These are phyloP conservation scores for Luffa acutangula DNA, from an alignment of 306 rosid species.

Conservation along the genomic window DNA sequence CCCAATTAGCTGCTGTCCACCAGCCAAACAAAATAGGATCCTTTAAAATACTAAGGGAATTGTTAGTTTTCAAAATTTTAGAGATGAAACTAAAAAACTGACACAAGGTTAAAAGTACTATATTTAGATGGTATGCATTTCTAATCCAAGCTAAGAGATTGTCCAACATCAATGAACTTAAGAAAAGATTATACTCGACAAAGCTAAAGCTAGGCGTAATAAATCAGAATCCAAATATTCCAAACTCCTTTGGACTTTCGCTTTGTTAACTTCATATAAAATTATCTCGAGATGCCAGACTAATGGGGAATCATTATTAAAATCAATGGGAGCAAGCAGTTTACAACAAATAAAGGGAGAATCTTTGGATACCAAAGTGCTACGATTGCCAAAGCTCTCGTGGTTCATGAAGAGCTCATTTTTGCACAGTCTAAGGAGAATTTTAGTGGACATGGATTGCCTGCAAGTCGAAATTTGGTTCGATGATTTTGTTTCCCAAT, in stretches of 20 bases:
- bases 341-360: too few species aligned
- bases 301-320: neutral
- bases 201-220: neutral
- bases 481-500: neutral
- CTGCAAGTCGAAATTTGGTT: neutral
- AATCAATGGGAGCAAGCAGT: too few species aligned
- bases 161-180: neutral
- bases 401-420: neutral
- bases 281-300: neutral
- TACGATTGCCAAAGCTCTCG: neutral
- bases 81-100: neutral
- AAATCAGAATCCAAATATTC: neutral
- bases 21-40: neutral
- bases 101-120: too few species aligned
- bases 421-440: neutral
- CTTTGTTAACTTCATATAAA: neutral
- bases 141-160: neutral
- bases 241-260: neutral
- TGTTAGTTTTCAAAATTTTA: too few species aligned
- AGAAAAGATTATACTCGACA: neutral
- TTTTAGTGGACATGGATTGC: neutral
- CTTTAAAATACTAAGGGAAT: neutral
- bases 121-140: neutral
- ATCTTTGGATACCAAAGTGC: neutral
- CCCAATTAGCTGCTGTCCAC: neutral